phyloP scores from a whole-genome alignment of 2,329 filamentous ascomycete genomes.

The Fusarium protoensiforme region DNA sequence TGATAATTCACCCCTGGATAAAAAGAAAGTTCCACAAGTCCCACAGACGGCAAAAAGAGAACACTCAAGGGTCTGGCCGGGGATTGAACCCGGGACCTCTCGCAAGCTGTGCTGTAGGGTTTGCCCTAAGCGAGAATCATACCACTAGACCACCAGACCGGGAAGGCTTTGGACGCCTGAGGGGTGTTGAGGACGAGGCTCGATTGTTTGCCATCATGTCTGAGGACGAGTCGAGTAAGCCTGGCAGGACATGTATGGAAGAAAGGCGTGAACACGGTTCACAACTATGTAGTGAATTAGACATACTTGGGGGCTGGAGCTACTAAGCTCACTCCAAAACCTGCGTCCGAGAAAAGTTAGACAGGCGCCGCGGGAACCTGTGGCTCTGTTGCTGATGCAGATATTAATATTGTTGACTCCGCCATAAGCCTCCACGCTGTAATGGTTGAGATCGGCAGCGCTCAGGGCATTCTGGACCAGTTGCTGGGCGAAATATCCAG shows the following conservation, averaged over 20 bases:
- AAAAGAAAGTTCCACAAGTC: background rate
- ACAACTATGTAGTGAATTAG: background rate
- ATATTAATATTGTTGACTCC: background rate
- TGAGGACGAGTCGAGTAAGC: background rate
- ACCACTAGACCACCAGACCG: background rate
- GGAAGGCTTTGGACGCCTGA: background rate
- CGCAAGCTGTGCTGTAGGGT: slow-evolving; percentile 44
- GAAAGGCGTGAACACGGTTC: background rate
- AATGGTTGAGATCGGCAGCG: background rate
- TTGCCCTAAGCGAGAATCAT: background rate
- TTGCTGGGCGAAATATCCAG: background rate
- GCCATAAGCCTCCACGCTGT: background rate
- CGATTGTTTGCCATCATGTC: background rate
- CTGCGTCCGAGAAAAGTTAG: background rate
- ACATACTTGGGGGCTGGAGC: background rate
- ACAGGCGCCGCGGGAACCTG: background rate
- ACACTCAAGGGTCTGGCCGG: slow-evolving; percentile 53
- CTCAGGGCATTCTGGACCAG: background rate
- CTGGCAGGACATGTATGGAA: background rate
- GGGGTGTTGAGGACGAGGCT: background rate
- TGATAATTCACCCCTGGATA: background rate
- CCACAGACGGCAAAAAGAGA: background rate
- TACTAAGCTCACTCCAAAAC: background rate
- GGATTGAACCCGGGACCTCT: slow-evolving; percentile 61
- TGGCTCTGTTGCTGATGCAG: background rate